Conservation (phyloP, 345 rosid genomes). For the Capsella bursapastoris region DNA sequence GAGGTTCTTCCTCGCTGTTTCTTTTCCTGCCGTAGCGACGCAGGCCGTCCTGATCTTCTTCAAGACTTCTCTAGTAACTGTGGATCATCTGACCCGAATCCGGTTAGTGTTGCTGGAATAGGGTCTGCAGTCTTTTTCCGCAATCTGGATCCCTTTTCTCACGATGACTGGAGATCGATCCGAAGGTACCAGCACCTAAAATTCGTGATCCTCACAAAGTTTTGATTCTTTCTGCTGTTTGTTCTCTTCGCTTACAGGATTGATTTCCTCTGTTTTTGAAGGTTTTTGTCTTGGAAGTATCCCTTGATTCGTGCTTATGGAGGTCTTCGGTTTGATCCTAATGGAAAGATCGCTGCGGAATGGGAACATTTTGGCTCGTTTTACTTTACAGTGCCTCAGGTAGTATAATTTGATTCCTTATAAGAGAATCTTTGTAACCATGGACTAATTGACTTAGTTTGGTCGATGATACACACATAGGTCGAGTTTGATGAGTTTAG, state of each 20-base stretch:
- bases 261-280: slow-evolving; percentile 37
- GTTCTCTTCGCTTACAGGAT: background rate
- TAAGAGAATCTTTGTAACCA: background rate
- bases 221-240: slow-evolving; percentile 3
- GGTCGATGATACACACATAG: slow-evolving; percentile 55
- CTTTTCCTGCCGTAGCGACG: slow-evolving; percentile 63
- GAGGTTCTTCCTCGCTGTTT: slow-evolving; percentile 70
- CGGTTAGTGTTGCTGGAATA: slow-evolving; percentile 80
- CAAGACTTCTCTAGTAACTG: slow-evolving; percentile 36
- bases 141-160: slow-evolving; percentile 69
- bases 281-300: slow-evolving; percentile 68
- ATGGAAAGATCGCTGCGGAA: slow-evolving; percentile 58
- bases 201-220: background rate
- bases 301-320: slow-evolving; percentile 92
- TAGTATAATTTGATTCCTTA: slow-evolving; percentile 25
- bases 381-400: slow-evolving; percentile 88
- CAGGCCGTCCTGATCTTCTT: slow-evolving; percentile 42
- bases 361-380: slow-evolving; percentile 89
- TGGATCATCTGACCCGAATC: slow-evolving; percentile 43
- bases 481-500: slow-evolving; percentile 87
- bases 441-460: background rate
- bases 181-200: slow-evolving; percentile 52
- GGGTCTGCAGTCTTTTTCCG: slow-evolving; percentile 80
- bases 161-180: slow-evolving; percentile 77
- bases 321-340: slow-evolving; percentile 80